Evolutionary conservation across 441 rosid species (phyloP).

Genomic region (Rhodomyrtus psidioides): DNA sequence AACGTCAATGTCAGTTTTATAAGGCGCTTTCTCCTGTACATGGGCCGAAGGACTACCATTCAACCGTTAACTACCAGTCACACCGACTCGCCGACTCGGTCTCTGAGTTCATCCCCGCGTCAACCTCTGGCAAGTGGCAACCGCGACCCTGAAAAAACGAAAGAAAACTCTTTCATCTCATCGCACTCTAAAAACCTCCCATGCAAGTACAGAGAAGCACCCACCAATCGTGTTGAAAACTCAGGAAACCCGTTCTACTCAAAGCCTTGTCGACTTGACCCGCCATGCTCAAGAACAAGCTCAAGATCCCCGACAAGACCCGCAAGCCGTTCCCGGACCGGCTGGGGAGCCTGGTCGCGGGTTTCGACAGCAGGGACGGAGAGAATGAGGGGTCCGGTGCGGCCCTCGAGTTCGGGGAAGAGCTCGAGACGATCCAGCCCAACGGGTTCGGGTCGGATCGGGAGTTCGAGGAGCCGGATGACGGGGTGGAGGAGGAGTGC

Average conservation of each 20-base stretch:
- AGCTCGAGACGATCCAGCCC: slow-evolving; percentile 45
- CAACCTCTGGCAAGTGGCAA: neutral
- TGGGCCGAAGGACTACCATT: neutral
- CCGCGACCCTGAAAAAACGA: neutral
- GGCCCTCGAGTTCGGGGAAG: slow-evolving; percentile 40
- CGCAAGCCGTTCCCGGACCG: slow-evolving; percentile 34
- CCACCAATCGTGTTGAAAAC: neutral
- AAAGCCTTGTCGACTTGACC: neutral
- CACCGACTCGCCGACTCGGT: neutral
- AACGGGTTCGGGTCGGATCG: slow-evolving; percentile 18
- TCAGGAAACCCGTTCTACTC: neutral
- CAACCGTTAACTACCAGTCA: neutral
- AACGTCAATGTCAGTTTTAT: no score
- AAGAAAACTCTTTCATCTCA: neutral
- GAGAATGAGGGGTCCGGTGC: slow-evolving; percentile 14
- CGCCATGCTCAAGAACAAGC: slow-evolving; percentile 45
- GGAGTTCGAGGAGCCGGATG: neutral
- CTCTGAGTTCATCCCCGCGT: neutral
- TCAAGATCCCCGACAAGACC: slow-evolving; percentile 38
- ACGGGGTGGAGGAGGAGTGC: slow-evolving; percentile 1
- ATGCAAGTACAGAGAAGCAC: neutral
- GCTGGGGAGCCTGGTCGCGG: slow-evolving; percentile 45
- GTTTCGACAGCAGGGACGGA: slow-evolving; percentile 20
- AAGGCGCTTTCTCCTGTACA: no score
- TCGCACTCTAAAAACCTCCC: neutral